phyloP scores from a whole-genome alignment of 805 yeast species.

The Starmerella geochares region DNA sequence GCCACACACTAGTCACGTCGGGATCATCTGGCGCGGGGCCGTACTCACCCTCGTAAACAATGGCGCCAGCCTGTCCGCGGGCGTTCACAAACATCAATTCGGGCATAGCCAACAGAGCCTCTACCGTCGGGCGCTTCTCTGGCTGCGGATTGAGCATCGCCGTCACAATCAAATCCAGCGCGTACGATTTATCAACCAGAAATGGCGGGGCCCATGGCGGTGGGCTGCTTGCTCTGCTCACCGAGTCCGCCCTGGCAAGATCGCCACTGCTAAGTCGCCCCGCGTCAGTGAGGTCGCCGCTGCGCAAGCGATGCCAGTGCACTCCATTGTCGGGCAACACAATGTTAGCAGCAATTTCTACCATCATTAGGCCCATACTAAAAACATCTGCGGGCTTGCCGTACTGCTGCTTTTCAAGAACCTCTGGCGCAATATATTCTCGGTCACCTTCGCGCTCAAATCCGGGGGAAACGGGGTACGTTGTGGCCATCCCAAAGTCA shows the following conservation, averaged over 20 bases:
- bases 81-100: constrained; percentile 72
- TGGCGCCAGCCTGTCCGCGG: constrained; percentile 82
- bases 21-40: constrained; percentile 59
- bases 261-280: constrained; percentile 68
- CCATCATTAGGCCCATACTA: constrained; percentile 84
- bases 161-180: constrained; percentile 68
- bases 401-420: constrained; percentile 69
- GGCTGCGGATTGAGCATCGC: constrained; percentile 89
- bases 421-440: constrained; percentile 95
- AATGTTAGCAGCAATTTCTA: constrained; percentile 93
- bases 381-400: constrained; percentile 91
- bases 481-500: constrained; percentile 91
- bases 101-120: constrained; percentile 51
- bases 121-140: constrained; percentile 67
- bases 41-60: constrained; percentile 88
- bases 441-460: constrained; percentile 95
- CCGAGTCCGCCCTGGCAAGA: constrained; percentile 30
- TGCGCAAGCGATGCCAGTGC: constrained; percentile 90
- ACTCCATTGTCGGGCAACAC: constrained; percentile 91
- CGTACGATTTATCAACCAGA: constrained; percentile 57
- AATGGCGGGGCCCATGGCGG: constrained; percentile 86
- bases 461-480: constrained; percentile 47
- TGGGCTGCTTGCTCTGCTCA: constrained; percentile 4
- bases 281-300: constrained; percentile 93
- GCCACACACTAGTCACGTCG: constrained; percentile 20